Conservation (phyloP, 306 rosid species). For the Glycine tomentella region DNA sequence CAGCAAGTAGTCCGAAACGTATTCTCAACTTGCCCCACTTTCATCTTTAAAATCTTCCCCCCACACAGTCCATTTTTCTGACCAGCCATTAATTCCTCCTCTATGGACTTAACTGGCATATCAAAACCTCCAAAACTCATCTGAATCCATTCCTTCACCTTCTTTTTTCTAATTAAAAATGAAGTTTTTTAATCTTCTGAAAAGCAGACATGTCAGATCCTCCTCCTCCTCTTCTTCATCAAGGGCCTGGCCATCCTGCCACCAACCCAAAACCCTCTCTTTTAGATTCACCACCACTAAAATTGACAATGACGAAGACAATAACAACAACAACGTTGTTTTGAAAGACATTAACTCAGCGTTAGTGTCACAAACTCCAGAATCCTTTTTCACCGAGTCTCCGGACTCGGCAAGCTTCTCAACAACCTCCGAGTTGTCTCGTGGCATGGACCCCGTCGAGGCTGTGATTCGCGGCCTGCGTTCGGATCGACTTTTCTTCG, state of each 20-base stretch:
- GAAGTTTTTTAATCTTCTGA: slow-evolving; percentile 74
- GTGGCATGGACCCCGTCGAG: slow-evolving; percentile 58
- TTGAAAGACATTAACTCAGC: slow-evolving; percentile 62
- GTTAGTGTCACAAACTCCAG: slow-evolving; percentile 28
- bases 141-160: not conserved
- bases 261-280: slow-evolving; percentile 81
- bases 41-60: slow-evolving; percentile 13
- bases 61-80: slow-evolving; percentile 7
- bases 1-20: not conserved
- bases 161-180: slow-evolving; percentile 41
- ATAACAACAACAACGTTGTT: not conserved
- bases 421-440: slow-evolving; percentile 41
- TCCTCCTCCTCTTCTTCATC: slow-evolving; percentile 29
- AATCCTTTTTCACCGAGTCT: slow-evolving; percentile 51
- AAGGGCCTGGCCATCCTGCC: slow-evolving; percentile 73
- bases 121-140: not conserved
- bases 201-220: slow-evolving; percentile 45
- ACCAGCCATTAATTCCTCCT: not conserved
- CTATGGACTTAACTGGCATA: not conserved
- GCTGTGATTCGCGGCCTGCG: slow-evolving; percentile 60
- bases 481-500: slow-evolving; percentile 75
- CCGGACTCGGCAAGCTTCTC: slow-evolving; percentile 51
- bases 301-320: not conserved
- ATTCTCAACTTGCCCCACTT: not conserved
- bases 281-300: slow-evolving; percentile 43